Base-by-base conservation (phyloP, 768 basidiomycete genomes). In the Rhodotorula graminis region DNA sequence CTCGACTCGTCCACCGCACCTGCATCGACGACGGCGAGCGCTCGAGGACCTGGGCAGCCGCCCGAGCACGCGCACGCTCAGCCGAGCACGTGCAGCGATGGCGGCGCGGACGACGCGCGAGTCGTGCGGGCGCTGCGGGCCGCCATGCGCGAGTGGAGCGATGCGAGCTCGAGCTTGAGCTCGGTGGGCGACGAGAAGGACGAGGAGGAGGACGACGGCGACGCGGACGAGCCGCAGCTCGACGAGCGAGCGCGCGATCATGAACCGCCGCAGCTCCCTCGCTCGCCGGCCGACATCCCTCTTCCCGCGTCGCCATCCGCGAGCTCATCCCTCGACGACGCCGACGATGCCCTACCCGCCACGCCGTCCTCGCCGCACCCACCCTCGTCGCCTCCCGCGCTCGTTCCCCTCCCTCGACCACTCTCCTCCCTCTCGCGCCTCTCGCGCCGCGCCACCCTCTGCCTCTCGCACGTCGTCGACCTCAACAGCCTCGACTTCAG, bases 401-500 rank as follows among this genome's bases (percentile, higher is more conserved):
- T 44, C 33, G 29, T 33, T 29, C 63, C 21, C n/a, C 47, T 2
- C 50, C 4, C 64, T 15, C 64, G 55, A 29, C 64, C 64, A 0
- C 44, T 65, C 21, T 33, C 23, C 56, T 47, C 56, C 44, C 4
- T 64, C 19, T 50, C 61, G 5, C 61, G 61, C 46, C 62, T 69
- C 27, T 69, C 68, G 16, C 61, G 55, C 31, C 68, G 62, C 16
- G 55, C 68, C 8, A 64, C 62, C 1, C 7, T 69, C 3, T 64
- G 68, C 57, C 62, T 69, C 46, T 50, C 68, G 9, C 33, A 37
- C 49, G 62, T 69, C 37, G 50, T 57, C 4, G 42, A 33, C 31
- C 12, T 62, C 31, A 10, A 68, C 9, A 27, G 10, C 9, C 29
- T 49, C 18, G 29, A n/a, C 21, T 25, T 6, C 33, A 12, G 4